Base-by-base conservation (phyloP, 805 yeast species). In the Wickerhamomyces sydowiorum region DNA sequence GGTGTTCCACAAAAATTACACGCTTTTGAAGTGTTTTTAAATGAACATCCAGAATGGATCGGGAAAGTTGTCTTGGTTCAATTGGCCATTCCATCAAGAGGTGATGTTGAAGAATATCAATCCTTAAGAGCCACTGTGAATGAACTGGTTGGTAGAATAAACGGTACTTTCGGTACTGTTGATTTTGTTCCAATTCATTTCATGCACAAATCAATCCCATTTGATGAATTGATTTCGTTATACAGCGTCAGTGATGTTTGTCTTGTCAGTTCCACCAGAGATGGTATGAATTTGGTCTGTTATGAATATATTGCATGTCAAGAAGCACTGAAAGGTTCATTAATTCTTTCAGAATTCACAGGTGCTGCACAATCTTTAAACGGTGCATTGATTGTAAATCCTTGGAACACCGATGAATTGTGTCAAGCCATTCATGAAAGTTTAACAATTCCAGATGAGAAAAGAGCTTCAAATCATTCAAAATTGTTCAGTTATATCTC, bases 331-430 rank as follows among this genome's bases (percentile, higher is more conserved):
- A 81, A 88, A 48, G 99, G 99, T 8, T 80, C 89, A 3, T 71
- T 93, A 52, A 86, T 93, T 38, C 63, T 93, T 48, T 83, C 95
- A 33, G 99, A 93, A 66, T 93, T 93, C 66, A 93, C 99, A 0
- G 99, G 99, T 38, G 99, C 99, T n/a, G 98, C 99, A 1, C 99
- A 93, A 66, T 85, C 95, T 1, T 70, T 93, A 49, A 91, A 93
- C 58, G 99, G 99, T 20, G 89, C 96, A 1, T 61, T 91, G 13
- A 79, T 93, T 45, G 96, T 93, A 18, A 93, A 93, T 58, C 99
- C 99, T 3, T 93, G 99, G 99, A 93, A 91, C 60, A 91, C 90
- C 19, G 99, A 93, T 52, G 99, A 93, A 52, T 65, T 91, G 59
- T 80, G 95, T 17, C 86, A 78, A 34, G 84, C 97, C 4, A 83